Conservation (phyloP, 2,329 filamentous ascomycete species). For the Calonectria naviculata region DNA sequence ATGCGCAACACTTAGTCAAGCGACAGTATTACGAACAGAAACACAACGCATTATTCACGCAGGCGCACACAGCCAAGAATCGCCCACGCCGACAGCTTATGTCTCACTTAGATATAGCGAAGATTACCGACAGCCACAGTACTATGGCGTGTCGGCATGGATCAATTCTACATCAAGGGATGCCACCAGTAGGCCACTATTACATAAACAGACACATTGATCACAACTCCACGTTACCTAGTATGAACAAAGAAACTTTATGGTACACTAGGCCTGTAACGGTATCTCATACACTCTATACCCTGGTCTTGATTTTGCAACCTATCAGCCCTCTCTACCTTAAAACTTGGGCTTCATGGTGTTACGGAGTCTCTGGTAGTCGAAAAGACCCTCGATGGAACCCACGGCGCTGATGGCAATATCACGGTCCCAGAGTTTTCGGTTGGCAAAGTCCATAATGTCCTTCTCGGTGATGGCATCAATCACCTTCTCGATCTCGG, state of each 20-base stretch:
- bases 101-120: no score
- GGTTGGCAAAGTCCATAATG: conserved; percentile 95
- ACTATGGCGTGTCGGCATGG: background rate
- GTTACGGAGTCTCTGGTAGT: conserved; percentile 83
- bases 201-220: conserved; percentile 33
- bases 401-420: conserved; percentile 94
- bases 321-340: conserved; percentile 43
- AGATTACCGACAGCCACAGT: background rate
- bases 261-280: conserved; percentile 65
- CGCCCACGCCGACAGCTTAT: no score
- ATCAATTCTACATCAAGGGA: background rate
- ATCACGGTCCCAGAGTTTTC: conserved; percentile 98
- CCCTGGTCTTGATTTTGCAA: conserved; percentile 53
- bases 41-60: no score
- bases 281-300: conserved; percentile 69
- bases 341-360: conserved; percentile 88
- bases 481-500: conserved; percentile 94
- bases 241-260: conserved; percentile 58
- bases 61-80: no score
- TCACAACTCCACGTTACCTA: conserved; percentile 46
- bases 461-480: conserved; percentile 93
- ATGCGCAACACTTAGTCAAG: no score
- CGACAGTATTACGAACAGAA: no score
- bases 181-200: background rate
- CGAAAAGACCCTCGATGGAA: conserved; percentile 85